Evolutionary conservation across 768 basidiomycete genomes (phyloP).

Genomic region (Leccinum boreale): DNA sequence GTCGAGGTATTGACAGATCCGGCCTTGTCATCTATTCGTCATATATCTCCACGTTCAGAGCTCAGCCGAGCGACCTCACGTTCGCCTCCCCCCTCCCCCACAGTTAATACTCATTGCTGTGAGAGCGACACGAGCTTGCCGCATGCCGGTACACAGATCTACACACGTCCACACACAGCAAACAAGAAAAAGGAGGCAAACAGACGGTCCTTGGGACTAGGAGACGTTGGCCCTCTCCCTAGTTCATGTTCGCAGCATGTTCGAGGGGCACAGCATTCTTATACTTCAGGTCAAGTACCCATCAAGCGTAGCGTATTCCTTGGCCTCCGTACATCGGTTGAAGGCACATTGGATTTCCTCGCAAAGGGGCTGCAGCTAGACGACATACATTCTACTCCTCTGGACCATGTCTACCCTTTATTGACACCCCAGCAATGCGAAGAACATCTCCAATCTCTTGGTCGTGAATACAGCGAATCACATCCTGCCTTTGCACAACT

Average conservation of each 20-base stretch:
- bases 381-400: neutral
- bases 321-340: slow-evolving; percentile 1
- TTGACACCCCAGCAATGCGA: slow-evolving; percentile 17
- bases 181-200: slow-evolving; percentile 2
- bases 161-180: neutral
- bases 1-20: slow-evolving; percentile 14
- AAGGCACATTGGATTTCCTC: slow-evolving; percentile 20
- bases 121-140: slow-evolving; percentile 8
- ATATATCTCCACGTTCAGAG: slow-evolving; percentile 11
- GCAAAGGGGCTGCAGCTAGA: neutral
- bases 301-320: slow-evolving; percentile 7
- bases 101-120: neutral
- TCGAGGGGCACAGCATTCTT: slow-evolving; percentile 51
- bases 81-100: slow-evolving; percentile 6
- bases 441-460: slow-evolving; percentile 10
- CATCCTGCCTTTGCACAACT: slow-evolving; percentile 54
- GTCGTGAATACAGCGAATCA: slow-evolving; percentile 21
- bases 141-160: neutral
- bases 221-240: slow-evolving; percentile 44
- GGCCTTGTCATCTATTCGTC: slow-evolving; percentile 3
- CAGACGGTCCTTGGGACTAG: slow-evolving; percentile 1
- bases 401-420: neutral
- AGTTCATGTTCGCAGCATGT: slow-evolving; percentile 53
- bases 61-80: slow-evolving; percentile 1
- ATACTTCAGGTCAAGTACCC: slow-evolving; percentile 16